Percentiles rank a stretch among this genome's conserved stretches.
These are phyloP conservation scores for Emergomyces africanus DNA, from an alignment of 2,329 filamentous ascomycete genomes.

Conservation along the genomic window DNA sequence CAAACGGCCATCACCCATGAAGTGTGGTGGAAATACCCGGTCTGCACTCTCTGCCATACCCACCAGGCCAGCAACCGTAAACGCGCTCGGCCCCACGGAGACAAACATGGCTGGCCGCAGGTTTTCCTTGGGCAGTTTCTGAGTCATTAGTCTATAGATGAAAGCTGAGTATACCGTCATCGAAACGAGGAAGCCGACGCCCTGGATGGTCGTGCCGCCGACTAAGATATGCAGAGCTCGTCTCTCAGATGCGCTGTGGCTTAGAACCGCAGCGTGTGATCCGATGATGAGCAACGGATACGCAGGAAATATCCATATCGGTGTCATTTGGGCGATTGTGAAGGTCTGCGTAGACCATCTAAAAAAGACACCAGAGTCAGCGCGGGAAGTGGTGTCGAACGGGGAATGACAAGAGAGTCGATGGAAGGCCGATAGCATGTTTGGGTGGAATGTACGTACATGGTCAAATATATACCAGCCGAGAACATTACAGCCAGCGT, in stretches of 20 bases:
- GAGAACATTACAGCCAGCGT: slow-evolving; percentile 54
- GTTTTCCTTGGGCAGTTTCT: slow-evolving; percentile 65
- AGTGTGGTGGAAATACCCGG: slow-evolving; percentile 36
- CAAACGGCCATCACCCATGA: slow-evolving; percentile 45
- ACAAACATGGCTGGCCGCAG: slow-evolving; percentile 78
- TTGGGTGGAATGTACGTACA: slow-evolving; percentile 35
- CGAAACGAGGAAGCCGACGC: slow-evolving; percentile 51
- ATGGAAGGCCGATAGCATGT: neutral
- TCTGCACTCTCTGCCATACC: slow-evolving; percentile 43
- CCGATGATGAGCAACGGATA: slow-evolving; percentile 69
- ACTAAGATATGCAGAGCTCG: slow-evolving; percentile 44
- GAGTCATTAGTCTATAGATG: slow-evolving; percentile 76
- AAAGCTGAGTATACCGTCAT: slow-evolving; percentile 78
- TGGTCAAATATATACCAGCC: slow-evolving; percentile 58
- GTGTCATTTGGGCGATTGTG: slow-evolving; percentile 73
- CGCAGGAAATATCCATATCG: slow-evolving; percentile 76
- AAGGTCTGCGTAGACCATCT: slow-evolving; percentile 54
- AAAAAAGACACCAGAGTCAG: slow-evolving; percentile 7
- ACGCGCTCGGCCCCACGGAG: slow-evolving; percentile 62
- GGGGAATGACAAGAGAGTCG: neutral
- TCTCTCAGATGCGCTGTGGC: slow-evolving; percentile 32
- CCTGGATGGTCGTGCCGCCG: slow-evolving; percentile 48
- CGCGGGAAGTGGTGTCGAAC: neutral
- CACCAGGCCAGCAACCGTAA: slow-evolving; percentile 50
- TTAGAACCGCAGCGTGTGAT: slow-evolving; percentile 53